Evolutionary conservation across 2,329 filamentous ascomycete species (phyloP), one percentile per base, ranked within the genome.

Genomic region (Diplodia mutila): DNA sequence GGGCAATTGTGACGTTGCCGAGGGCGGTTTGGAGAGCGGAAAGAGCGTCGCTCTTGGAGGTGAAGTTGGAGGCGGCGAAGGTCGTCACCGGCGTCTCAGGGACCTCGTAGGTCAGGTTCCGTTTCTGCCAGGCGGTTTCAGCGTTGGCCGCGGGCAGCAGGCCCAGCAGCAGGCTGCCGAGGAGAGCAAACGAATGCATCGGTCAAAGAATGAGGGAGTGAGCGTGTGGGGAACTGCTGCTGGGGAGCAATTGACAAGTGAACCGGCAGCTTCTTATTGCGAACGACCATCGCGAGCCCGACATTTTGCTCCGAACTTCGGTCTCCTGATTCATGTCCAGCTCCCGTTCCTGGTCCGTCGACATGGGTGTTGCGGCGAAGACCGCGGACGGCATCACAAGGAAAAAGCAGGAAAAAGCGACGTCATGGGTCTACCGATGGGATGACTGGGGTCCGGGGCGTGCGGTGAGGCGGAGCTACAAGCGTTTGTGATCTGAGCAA

Each of bases 1-100:
- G 18, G n/a, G 63, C 63, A n/a, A 66, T 57, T 12, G 63, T 66
- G 25, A 42, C 63, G 16, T 66, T 66, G 11, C 63, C 63, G 1
- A 66, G 63, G 1, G 63, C 63, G 1, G 9, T 37, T 18, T n/a
- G 25, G 39, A 66, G 49, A 2, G 49, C 63, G 3, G 63, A 54
- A 5, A 66, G 52, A 18, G 63, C 63, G 11, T 66, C 63, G 16
- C n/a, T n/a, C 53, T 66, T 66, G 29, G 51, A 12, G 5, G 52
- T 49, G 53, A 48, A 66, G 27, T 54, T 34, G 4, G 37, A n/a
- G 23, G 63, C 23, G 18, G 51, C 42, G 37, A 66, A 66, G 3
- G 63, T 39, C 1, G 52, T 57, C 11, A 29, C n/a, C 6, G 49
- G 63, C 3, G 51, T 57, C 3, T 66, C 52, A 8, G 63, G 63